Conservation (phyloP, 1,284 basidiomycete genomes). For the Trametes versicolor region DNA sequence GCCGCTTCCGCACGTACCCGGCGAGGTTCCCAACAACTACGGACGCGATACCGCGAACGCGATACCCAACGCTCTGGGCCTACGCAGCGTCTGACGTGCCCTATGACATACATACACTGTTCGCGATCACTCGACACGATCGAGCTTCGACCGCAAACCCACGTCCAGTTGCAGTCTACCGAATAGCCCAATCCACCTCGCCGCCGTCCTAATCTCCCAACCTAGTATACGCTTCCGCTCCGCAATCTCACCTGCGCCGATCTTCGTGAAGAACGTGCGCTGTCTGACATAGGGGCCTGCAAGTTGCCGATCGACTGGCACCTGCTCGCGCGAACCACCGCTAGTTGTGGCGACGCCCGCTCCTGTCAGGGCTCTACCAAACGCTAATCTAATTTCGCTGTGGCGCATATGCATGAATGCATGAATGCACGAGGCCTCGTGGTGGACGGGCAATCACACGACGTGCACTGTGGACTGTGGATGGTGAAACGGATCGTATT, state of each 20-base stretch:
- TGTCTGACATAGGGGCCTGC: background rate
- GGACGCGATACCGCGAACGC: background rate
- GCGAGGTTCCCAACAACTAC: background rate
- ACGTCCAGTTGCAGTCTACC: background rate
- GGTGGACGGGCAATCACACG: too few relatives aligned
- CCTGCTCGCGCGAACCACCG: too few relatives aligned
- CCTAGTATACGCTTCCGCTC: background rate
- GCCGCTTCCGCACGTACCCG: too few relatives aligned
- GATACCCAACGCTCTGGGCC: too few relatives aligned
- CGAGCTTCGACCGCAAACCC: background rate
- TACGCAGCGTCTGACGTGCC: too few relatives aligned
- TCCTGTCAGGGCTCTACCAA: too few relatives aligned
- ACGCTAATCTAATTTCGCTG: background rate
- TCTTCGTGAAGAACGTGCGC: background rate
- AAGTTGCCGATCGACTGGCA: too few relatives aligned
- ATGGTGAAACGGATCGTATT: background rate
- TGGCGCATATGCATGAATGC: too few relatives aligned
- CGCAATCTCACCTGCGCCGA: conserved; percentile 5
- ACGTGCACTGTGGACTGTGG: too few relatives aligned
- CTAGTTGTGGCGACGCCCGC: too few relatives aligned
- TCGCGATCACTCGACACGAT: too few relatives aligned
- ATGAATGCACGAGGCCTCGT: background rate
- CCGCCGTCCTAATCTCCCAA: background rate
- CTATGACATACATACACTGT: too few relatives aligned
- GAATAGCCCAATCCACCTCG: background rate